Evolutionary conservation across 257 asterid genomes (phyloP).

Genomic region (Solanum ossicruentum): DNA sequence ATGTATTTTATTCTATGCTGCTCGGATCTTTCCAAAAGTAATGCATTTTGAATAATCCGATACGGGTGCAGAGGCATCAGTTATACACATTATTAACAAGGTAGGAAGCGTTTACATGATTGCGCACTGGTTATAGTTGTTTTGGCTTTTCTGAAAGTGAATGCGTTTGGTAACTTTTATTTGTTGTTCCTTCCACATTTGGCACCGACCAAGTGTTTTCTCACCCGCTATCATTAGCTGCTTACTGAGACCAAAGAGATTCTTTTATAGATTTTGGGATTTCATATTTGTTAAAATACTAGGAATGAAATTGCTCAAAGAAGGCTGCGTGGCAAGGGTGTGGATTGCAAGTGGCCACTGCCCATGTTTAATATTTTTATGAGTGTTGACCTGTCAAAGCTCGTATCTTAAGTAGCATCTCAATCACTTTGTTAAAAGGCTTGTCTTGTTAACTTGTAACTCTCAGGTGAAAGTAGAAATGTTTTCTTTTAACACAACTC

Average conservation of each 20-base stretch:
- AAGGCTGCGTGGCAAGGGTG: background rate
- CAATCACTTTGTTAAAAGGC: background rate
- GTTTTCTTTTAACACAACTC: background rate
- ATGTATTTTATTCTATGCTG: background rate
- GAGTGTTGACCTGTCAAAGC: background rate
- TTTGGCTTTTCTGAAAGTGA: background rate
- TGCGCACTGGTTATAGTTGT: background rate
- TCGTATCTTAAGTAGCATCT: background rate
- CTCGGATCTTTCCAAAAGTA: background rate
- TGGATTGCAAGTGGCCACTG: background rate
- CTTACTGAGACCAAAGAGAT: background rate
- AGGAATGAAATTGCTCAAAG: background rate
- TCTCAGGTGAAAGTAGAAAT: background rate
- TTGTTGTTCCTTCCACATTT: background rate
- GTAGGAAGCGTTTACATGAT: background rate
- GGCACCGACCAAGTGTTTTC: background rate
- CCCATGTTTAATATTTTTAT: background rate
- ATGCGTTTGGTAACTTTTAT: background rate
- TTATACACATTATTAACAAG: background rate
- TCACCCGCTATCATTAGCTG: background rate
- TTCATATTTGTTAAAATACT: background rate
- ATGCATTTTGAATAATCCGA: background rate
- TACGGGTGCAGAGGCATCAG: background rate
- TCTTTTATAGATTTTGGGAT: background rate
- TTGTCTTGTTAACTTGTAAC: background rate